phyloP scores from a whole-genome alignment of 371 early-diverging fungal genomes.

The Mucor plumbeus region DNA sequence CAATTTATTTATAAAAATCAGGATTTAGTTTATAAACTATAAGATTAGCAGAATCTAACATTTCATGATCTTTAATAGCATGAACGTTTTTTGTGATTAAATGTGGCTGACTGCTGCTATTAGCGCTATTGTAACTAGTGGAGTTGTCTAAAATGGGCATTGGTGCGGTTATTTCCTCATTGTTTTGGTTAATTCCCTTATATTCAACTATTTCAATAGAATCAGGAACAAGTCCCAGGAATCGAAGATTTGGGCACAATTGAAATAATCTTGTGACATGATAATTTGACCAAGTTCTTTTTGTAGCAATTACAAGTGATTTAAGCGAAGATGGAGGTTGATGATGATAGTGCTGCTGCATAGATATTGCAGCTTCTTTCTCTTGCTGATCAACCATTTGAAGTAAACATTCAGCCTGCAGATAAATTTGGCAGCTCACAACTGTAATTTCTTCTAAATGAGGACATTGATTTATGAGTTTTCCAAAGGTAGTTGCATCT shows the following conservation, averaged over 20 bases:
- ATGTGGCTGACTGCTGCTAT: background rate
- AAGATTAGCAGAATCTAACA: conserved; percentile 10
- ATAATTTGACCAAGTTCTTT: conserved; percentile 41
- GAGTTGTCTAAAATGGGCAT: background rate
- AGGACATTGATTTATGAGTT: conserved; percentile 34
- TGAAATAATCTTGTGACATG: conserved; percentile 38
- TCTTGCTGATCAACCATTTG: conserved; percentile 19
- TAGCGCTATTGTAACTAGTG: background rate
- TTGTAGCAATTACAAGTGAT: conserved; percentile 35
- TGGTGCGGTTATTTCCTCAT: background rate
- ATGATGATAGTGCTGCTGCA: background rate
- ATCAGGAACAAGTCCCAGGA: conserved; percentile 36
- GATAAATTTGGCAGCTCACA: conserved; percentile 39
- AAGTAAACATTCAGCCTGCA: conserved; percentile 41
- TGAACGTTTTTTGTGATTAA: conserved; percentile 3
- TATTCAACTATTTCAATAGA: conserved; percentile 1
- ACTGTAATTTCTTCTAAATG: conserved; percentile 33
- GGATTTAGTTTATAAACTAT: background rate
- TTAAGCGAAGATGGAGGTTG: conserved; percentile 17
- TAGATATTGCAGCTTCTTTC: background rate
- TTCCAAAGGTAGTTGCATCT: conserved; percentile 34
- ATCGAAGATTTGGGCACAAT: conserved; percentile 29
- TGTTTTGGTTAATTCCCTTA: background rate
- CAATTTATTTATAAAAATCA: no score
- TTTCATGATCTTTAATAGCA: conserved; percentile 13